A percentile compares a stretch with the other conserved stretches of the same genome.
These are phyloP conservation scores for Fraxinus cuspidata DNA, from an alignment of 257 asterid genomes.

Conservation along the genomic window DNA sequence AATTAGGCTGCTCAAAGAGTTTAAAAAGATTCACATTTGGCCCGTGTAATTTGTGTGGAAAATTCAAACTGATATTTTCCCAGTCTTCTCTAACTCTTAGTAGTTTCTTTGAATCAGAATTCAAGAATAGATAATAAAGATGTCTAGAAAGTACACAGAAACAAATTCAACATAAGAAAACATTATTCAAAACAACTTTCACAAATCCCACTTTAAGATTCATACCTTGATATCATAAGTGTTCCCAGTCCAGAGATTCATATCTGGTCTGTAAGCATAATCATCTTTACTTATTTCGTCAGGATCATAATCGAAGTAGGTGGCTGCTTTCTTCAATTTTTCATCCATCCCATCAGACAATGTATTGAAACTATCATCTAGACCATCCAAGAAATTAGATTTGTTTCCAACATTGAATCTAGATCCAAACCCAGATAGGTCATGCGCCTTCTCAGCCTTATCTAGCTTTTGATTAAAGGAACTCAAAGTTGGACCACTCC, in stretches of 20 bases:
- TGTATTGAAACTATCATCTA: slow-evolving; percentile 40
- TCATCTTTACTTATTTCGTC: slow-evolving; percentile 55
- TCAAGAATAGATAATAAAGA: not conserved
- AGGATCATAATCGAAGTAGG: slow-evolving; percentile 60
- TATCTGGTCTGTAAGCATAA: slow-evolving; percentile 76
- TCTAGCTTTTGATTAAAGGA: slow-evolving; percentile 51
- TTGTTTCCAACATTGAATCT: slow-evolving; percentile 30
- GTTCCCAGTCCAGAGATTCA: slow-evolving; percentile 50
- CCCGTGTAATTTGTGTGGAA: too few relatives aligned
- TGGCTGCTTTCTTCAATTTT: slow-evolving; percentile 65
- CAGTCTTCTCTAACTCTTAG: not conserved
- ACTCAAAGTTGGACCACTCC: slow-evolving; percentile 24
- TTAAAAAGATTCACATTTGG: too few relatives aligned
- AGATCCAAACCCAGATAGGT: slow-evolving; percentile 39
- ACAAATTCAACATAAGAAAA: not conserved
- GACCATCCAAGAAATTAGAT: slow-evolving; percentile 33
- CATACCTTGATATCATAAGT: slow-evolving; percentile 73
- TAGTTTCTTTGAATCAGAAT: not conserved
- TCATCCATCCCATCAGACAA: slow-evolving; percentile 63
- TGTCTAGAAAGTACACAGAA: not conserved
- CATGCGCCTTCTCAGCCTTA: slow-evolving; percentile 50
- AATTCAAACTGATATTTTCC: too few relatives aligned
- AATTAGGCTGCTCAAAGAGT: too few relatives aligned
- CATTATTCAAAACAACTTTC: not conserved
- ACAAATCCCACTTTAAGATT: slow-evolving; percentile 11